Base-by-base conservation (phyloP, 257 asterid species). In the Rauvolfia tetraphylla region DNA sequence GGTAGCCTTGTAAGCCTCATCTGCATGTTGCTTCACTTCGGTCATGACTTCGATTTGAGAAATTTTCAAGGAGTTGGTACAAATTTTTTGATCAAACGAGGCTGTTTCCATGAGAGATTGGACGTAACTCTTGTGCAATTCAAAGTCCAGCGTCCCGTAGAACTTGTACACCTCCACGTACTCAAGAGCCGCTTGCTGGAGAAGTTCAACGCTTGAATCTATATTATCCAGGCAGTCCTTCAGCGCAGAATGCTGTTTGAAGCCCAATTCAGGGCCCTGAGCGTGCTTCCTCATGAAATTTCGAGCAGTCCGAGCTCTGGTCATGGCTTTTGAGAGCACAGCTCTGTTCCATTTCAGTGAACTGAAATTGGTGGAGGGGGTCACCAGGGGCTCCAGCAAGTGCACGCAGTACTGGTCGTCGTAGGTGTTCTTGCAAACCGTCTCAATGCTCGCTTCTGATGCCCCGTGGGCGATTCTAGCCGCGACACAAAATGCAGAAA, bases 241-340 rank as follows among this genome's bases (percentile, higher is more conserved):
- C 54, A 71, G 54, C 0, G 65, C 66, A 0, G 31, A 33, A 22
- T 71, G 70, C 3, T 44, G n/a, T 49, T 41, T 62, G 67, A 70
- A 46, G 0, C 53, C 61, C 76, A 78, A 29, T 20, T 65, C 25
- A 20, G 46, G 2, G 7, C 63, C 66, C 31, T 6, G 18, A n/a
- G 29, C 73, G 7, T 22, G 72, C 63, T 17, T 70, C 49, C 76
- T 34, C 72, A 70, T 59, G 76, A 78, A 78, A 7, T n/a, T 53
- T 38, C 36, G 8, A 3, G 76, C 75, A 17, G n/a, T 1, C 36
- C 73, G 63, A 68, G 81, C 65, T 27, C 57, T 78, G n/a, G 81
- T 58, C 65, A 78, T 56, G 72, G 76, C 65, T 48, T 78, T 78
- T 3, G 72, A 78, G 4, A 78, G 72, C 33, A 78, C 81, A 7